These are phyloP conservation scores for Halophytophthora polymorphica DNA, from an alignment of 352 stramenopile genomes.

Conservation along the genomic window DNA sequence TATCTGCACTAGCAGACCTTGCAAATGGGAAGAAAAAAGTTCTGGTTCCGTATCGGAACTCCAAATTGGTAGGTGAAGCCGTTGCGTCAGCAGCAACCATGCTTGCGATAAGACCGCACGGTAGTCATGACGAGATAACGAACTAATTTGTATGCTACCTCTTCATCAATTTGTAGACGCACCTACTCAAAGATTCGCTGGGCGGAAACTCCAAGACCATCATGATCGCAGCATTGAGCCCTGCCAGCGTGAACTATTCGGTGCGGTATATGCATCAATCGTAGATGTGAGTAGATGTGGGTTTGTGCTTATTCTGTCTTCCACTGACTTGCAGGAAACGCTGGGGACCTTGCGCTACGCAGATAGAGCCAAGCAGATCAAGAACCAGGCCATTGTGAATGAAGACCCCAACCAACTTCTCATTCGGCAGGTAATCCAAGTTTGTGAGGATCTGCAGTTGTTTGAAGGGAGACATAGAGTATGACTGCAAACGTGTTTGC, in stretches of 20 bases:
- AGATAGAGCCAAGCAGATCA: conserved; percentile 91
- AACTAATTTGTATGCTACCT: conserved; percentile 2
- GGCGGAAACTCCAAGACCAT: conserved; percentile 90
- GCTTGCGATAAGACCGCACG: too few species aligned
- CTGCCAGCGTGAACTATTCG: conserved; percentile 86
- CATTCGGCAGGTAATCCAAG: conserved; percentile 56
- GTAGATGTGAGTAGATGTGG: neutral
- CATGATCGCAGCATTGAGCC: conserved; percentile 88
- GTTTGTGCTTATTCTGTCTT: neutral
- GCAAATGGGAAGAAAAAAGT: conserved; percentile 85
- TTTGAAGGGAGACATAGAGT: neutral
- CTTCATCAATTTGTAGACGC: conserved; percentile 39
- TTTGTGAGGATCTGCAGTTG: neutral
- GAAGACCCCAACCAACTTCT: conserved; percentile 89
- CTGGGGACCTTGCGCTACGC: conserved; percentile 90
- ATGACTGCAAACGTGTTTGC: neutral
- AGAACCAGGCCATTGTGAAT: conserved; percentile 92
- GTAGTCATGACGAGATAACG: neutral
- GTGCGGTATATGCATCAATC: conserved; percentile 16
- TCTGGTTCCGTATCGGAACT: conserved; percentile 91
- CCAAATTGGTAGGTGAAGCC: conserved; percentile 74
- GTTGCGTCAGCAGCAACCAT: neutral
- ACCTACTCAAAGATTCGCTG: conserved; percentile 82
- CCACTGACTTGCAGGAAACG: conserved; percentile 62
- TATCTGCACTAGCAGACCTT: conserved; percentile 86